Evolutionary conservation across 179 eudicot species (phyloP).

Genomic region (Nepenthes alata): DNA sequence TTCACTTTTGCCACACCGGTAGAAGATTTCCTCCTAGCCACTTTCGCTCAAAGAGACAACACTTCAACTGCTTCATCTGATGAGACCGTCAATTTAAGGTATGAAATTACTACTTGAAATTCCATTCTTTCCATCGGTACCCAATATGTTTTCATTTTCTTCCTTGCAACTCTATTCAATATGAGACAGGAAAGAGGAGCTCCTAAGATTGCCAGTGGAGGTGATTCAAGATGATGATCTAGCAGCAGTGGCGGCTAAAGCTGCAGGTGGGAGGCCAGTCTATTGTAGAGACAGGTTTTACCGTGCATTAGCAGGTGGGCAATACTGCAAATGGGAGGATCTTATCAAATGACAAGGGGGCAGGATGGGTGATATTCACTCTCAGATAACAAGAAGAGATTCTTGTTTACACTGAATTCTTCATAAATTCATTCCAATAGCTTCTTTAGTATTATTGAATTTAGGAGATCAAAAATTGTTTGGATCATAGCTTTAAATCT

Average conservation of each 20-base stretch:
- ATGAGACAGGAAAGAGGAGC: conserved; percentile 61
- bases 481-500: no score
- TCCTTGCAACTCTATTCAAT: not conserved
- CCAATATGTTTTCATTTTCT: not conserved
- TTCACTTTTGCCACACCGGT: conserved; percentile 78
- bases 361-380: not conserved
- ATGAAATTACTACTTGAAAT: conserved; percentile 1
- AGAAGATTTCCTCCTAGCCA: conserved; percentile 47
- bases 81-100: conserved; percentile 49
- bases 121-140: not conserved
- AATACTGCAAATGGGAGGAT: conserved; percentile 99
- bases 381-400: not conserved
- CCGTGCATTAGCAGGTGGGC: conserved; percentile 92
- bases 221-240: conserved; percentile 66
- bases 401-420: no score
- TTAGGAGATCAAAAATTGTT: no score
- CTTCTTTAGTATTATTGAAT: no score
- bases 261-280: conserved; percentile 95
- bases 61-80: conserved; percentile 25
- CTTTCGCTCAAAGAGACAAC: conserved; percentile 26
- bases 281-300: conserved; percentile 87
- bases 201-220: conserved; percentile 62
- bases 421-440: no score
- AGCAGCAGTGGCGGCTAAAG: conserved; percentile 92
- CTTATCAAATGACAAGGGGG: conserved; percentile 33